Base-by-base conservation (phyloP, 192 early-diverging fungal genomes). In the Backusella sp. region DNA sequence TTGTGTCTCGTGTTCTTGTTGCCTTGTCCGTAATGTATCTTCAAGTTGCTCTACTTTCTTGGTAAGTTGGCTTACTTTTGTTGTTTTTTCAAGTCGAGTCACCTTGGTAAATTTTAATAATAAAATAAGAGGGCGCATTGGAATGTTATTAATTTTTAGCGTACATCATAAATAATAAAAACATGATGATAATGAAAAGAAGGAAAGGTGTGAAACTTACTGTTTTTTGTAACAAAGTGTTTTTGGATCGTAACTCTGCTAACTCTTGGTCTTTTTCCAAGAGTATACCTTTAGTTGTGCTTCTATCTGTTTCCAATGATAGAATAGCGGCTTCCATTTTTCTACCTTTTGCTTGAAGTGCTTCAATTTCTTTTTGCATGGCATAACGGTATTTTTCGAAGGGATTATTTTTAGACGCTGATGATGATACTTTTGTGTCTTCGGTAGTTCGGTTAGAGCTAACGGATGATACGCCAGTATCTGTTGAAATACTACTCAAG, bases 321-420 rank as follows among this genome's bases (percentile, higher is more conserved):
- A 59, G 36, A 23, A 76, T 66, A 23, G 44, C 53, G 2, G 67
- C 30, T 17, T 76, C 75, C 36, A 76, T 44, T 76, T 76, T 76
- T 39, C 67, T 66, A 70, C 35, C 34, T 76, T 69, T 76, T 30
- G 62, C 17, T 37, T 76, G 75, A 66, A 76, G 52, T 41, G 52
- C 37, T 26, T 76, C 75, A 6, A 76, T 76, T 76, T 76, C 75
- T 26, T 76, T 76, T 41, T 76, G 75, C 75, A 76, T 76, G 11
- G 67, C 46, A 14, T 70, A 39, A 14, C 67, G 42, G 44, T 76
- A 76, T 34, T 70, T 76, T 59, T 76, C 75, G 46, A 76, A 76
- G 15, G 68, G 75, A 14, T 53, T 17, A 56, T 52, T 68, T 26
- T 32, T 36, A 62, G 21, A 44, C 0, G 56, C 19, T 26, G 30